These are phyloP conservation scores for Candida alai DNA, from an alignment of 805 yeast species.

Conservation along the genomic window DNA sequence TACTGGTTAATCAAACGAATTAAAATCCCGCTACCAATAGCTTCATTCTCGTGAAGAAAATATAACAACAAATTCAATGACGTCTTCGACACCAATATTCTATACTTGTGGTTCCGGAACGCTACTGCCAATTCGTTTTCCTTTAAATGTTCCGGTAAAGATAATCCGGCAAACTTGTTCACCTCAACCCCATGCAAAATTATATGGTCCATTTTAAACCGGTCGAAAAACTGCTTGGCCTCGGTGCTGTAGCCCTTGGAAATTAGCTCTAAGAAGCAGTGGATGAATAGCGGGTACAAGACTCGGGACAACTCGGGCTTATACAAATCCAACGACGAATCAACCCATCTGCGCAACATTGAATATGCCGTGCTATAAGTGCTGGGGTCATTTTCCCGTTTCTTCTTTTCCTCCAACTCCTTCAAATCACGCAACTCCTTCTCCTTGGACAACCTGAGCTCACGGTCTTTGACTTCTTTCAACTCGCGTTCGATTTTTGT, in stretches of 20 bases:
- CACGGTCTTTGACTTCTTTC: constrained; percentile 37
- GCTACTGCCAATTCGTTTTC: constrained; percentile 80
- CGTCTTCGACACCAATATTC: constrained; percentile 73
- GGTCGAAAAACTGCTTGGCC: constrained; percentile 74
- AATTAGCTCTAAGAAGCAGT: constrained; percentile 77
- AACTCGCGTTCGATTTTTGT: constrained; percentile 33
- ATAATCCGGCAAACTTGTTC: constrained; percentile 65
- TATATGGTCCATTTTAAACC: constrained; percentile 67
- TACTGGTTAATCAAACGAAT: constrained; percentile 85
- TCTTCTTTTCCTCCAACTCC: constrained; percentile 41
- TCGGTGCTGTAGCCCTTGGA: constrained; percentile 53
- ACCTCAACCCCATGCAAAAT: constrained; percentile 77
- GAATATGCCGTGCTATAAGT: constrained; percentile 77
- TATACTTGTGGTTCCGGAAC: constrained; percentile 69
- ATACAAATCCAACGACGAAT: constrained; percentile 85
- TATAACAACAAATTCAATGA: constrained; percentile 79
- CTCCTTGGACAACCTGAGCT: constrained; percentile 34
- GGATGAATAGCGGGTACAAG: constrained; percentile 89
- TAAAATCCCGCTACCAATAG: constrained; percentile 83
- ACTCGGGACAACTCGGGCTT: constrained; percentile 81
- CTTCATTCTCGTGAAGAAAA: constrained; percentile 88
- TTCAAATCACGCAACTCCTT: constrained; percentile 34
- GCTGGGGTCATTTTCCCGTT: constrained; percentile 58
- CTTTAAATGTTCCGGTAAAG: constrained; percentile 73
- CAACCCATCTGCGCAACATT: constrained; percentile 83